phyloP scores from a whole-genome alignment of 495 filamentous ascomycete species.

The Glonium stellatum region DNA sequence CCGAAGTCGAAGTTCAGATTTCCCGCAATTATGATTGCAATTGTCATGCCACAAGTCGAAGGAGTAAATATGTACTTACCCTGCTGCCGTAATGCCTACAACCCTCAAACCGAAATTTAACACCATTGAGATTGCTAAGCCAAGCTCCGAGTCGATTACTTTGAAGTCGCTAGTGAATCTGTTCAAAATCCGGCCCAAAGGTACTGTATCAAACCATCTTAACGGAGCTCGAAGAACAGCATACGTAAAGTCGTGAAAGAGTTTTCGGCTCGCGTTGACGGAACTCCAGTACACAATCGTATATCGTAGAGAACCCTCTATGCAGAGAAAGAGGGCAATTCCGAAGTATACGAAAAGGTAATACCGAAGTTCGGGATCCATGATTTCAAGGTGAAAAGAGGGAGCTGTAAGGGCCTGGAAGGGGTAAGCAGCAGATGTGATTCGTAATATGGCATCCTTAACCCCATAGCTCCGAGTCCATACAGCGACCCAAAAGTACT shows the following conservation, averaged over 20 bases:
- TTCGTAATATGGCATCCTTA: neutral
- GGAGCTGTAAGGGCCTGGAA: neutral
- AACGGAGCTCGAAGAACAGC: slow-evolving; percentile 63
- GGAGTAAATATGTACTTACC: slow-evolving; percentile 21
- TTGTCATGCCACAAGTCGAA: neutral
- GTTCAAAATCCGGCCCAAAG: slow-evolving; percentile 70
- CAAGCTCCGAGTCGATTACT: slow-evolving; percentile 27
- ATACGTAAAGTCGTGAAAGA: slow-evolving; percentile 59
- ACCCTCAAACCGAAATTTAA: slow-evolving; percentile 1
- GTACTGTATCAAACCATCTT: slow-evolving; percentile 75
- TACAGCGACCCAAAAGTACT: slow-evolving; percentile 62
- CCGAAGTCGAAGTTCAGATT: neutral
- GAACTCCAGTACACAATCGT: slow-evolving; percentile 52
- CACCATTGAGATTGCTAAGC: neutral
- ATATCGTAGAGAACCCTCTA: slow-evolving; percentile 53
- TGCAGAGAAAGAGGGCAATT: slow-evolving; percentile 50
- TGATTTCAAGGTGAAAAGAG: neutral
- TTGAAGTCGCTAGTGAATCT: slow-evolving; percentile 74
- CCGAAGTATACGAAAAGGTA: slow-evolving; percentile 64
- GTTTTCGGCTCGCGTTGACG: slow-evolving; percentile 53
- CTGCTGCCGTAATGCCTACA: slow-evolving; percentile 49
- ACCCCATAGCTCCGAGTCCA: slow-evolving; percentile 51
- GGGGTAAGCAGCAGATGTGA: neutral
- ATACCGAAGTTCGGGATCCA: slow-evolving; percentile 40
- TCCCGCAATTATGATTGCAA: neutral